Base-by-base conservation (phyloP, 805 yeast genomes). In the Sungouiozyma ichnusensis region DNA sequence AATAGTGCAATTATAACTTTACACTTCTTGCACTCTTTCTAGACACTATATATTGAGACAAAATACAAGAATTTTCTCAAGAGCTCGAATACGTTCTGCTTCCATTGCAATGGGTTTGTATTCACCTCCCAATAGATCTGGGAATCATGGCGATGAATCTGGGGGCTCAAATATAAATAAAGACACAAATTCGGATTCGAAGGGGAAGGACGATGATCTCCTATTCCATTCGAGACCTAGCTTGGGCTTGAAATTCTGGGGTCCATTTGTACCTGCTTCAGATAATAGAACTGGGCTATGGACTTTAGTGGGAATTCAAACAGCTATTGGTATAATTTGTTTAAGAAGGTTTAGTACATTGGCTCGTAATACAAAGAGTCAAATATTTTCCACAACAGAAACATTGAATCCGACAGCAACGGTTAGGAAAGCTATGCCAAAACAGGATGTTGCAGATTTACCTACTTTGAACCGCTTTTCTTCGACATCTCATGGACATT, bases 241-340 rank as follows among this genome's bases (percentile, higher is more conserved):
- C 40, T 55, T 77, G 17, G 85, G 85, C 0, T 64, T 80, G 40
- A 63, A 65, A 47, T 50, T 77, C 29, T 77, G 85, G 79, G 84
- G 87, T 1, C 86, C 86, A 0, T 55, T 81, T 17, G 80, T 77
- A 1, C 90, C 90, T 2, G 83, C 87, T 1, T 71, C 81, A 7
- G 88, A 81, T 48, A 76, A 79, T 54, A 55, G 63, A 27, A 58
- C 67, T 2, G 84, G 82, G 1, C 54, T 81, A 1, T 72, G 71
- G 51, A 51, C 73, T 0, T 55, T 79, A 39, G 66, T 77, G 2
- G 75, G 74, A 0, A 44, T 73, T 2, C 88, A 81, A 53, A 57
- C 77, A 17, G 59, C 66, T 1, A 41, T 71, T n/a, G 84, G 83
- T 3, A 37, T 69, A 4, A 40, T 52, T 20, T 54, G 53, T 44